Evolutionary conservation across 2,329 filamentous ascomycete species (phyloP), one percentile per base, ranked within the genome.

Genomic region (Aspergillus fructus): DNA sequence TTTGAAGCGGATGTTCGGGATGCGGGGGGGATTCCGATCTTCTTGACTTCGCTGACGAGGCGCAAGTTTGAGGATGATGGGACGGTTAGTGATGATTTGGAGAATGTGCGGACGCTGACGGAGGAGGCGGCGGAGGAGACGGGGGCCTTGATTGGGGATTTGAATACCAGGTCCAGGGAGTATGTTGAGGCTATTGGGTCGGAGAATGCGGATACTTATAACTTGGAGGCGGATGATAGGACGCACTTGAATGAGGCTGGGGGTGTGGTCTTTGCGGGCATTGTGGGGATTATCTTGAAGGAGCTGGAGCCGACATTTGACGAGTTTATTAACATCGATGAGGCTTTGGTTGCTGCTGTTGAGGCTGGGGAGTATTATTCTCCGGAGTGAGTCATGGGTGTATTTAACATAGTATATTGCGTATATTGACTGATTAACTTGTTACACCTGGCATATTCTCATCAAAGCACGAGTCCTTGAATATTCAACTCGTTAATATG

Each of bases 241-340:
- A 59, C 58, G 3, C 60, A 60, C 49, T 19, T 62, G 11, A 62
- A 60, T 27, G 13, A 53, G 1, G 55, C 53, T 2, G 60, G 60
- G 3, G 58, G 49, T 21, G 46, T 51, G 4, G 54, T 62, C 2
- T 62, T 62, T 49, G 60, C 53, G 12, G 58, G 60, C 4, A 43
- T 62, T 41, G 58, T 59, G 3, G 58, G 48, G 11, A 46, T 55
- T n/a, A 27, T 62, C 4, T 17, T 62, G 24, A 30, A 60, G 40
- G 49, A 53, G 41, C 37, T 47, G 21, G 50, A 51, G 9, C 23
- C 27, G 12, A 46, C 43, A 5, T 49, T 62, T 42, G 51, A 24
- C 3, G n/a, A 46, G 11, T 62, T 41, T 17, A 53, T 62, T 15
- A 21, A 19, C 21, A 13, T 55, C 9, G 55, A 60, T 27, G 45